These are phyloP conservation scores for Ganoderma sinense DNA, from an alignment of 1,284 basidiomycete genomes.

Conservation along the genomic window DNA sequence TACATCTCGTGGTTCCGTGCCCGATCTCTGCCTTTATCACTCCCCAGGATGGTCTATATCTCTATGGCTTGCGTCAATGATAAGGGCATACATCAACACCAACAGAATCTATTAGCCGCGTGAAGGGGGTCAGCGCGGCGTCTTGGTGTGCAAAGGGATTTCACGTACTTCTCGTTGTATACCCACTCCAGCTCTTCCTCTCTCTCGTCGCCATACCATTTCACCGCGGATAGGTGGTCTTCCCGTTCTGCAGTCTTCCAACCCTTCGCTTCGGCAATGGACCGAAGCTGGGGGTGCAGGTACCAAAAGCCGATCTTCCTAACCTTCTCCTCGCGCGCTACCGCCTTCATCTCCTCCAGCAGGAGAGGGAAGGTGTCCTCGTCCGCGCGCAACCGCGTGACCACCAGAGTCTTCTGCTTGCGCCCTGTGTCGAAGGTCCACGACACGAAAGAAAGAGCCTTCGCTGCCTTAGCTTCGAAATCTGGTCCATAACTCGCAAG, in stretches of 20 bases:
- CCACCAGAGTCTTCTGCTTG: conserved; percentile 47
- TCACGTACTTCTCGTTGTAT: conserved; percentile 55
- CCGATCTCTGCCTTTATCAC: background rate
- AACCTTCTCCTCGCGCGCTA: conserved; percentile 49
- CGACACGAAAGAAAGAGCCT: conserved; percentile 5
- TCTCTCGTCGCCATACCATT: conserved; percentile 60
- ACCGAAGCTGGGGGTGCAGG: conserved; percentile 46
- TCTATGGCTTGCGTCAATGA: background rate
- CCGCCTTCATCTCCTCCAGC: conserved; percentile 46
- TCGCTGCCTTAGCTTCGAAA: background rate
- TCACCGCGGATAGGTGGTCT: conserved; percentile 61
- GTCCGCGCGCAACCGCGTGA: conserved; percentile 57
- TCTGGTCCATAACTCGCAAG: background rate
- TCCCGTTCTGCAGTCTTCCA: conserved; percentile 49
- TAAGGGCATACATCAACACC: conserved; percentile 17
- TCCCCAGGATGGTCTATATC: background rate
- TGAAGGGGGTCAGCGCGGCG: background rate
- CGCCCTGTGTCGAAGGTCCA: conserved; percentile 39
- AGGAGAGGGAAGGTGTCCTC: conserved; percentile 47
- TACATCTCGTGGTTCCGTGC: background rate
- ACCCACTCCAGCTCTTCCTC: conserved; percentile 54
- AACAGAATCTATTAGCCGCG: conserved; percentile 23
- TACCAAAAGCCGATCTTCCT: conserved; percentile 65
- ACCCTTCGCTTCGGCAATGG: conserved; percentile 43
- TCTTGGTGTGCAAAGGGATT: background rate